Conservation (phyloP, 352 stramenopile genomes). For the Globisporangium cederbergense region DNA sequence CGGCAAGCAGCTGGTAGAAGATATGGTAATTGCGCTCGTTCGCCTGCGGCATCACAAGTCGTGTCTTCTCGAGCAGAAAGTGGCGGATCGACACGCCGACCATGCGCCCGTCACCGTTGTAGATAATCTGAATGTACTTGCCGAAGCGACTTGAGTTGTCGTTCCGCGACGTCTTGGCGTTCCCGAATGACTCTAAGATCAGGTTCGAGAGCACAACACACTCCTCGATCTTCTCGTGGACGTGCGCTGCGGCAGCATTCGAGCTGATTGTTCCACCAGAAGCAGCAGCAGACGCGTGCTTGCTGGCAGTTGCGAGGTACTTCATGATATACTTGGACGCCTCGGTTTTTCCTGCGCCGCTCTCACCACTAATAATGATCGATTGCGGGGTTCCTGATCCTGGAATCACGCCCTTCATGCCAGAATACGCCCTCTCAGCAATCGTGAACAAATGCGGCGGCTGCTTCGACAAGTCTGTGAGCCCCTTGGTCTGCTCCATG, state of each 20-base stretch:
- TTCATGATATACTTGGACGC: conserved; percentile 93
- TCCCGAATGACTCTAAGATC: conserved; percentile 84
- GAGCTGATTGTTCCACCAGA: conserved; percentile 10
- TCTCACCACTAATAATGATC: conserved; percentile 94
- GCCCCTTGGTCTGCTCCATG: conserved; percentile 47
- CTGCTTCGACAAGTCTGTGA: conserved; percentile 22
- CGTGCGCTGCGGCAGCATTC: conserved; percentile 18
- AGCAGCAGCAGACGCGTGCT: conserved; percentile 29
- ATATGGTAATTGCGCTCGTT: conserved; percentile 85
- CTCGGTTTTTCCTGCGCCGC: conserved; percentile 92
- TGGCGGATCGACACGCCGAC: conserved; percentile 71
- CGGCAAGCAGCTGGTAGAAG: conserved; percentile 74
- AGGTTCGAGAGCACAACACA: conserved; percentile 80
- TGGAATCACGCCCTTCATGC: conserved; percentile 59
- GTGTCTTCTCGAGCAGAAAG: conserved; percentile 80
- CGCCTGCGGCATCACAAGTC: conserved; percentile 57
- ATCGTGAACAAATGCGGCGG: conserved; percentile 81
- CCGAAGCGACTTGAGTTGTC: conserved; percentile 90
- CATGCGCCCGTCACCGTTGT: conserved; percentile 72
- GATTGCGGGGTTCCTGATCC: conserved; percentile 78
- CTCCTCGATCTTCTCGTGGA: conserved; percentile 80
- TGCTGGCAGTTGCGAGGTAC: conserved; percentile 76
- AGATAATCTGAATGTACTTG: conserved; percentile 90
- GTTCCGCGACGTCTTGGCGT: conserved; percentile 83
- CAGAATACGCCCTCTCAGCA: conserved; percentile 68